Conservation (phyloP, 2,329 filamentous ascomycete genomes). For the Microsporum audouinii region DNA sequence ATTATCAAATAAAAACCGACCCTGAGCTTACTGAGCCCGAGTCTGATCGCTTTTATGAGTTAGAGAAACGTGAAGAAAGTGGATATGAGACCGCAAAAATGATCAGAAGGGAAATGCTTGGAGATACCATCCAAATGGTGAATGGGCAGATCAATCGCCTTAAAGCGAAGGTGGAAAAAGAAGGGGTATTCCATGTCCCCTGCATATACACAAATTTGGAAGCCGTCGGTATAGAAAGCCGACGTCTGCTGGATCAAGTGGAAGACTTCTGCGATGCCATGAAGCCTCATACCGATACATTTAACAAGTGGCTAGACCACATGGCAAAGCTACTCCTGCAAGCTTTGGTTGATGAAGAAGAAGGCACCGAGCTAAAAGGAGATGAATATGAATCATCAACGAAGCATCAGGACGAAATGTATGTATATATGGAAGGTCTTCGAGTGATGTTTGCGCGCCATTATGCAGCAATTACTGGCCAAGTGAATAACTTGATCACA, state of each 20-base stretch:
- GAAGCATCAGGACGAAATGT: slow-evolving; percentile 75
- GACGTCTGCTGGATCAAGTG: slow-evolving; percentile 53
- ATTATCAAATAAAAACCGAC: slow-evolving; percentile 71
- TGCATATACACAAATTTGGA: slow-evolving; percentile 44
- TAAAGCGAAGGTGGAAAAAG: slow-evolving; percentile 40
- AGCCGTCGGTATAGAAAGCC: slow-evolving; percentile 60
- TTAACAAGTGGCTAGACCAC: slow-evolving; percentile 63
- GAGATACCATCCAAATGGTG: slow-evolving; percentile 46
- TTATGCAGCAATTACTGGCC: slow-evolving; percentile 62
- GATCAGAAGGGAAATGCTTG: slow-evolving; percentile 67
- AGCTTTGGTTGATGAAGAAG: slow-evolving; percentile 73
- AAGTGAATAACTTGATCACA: slow-evolving; percentile 61
- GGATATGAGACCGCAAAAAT: slow-evolving; percentile 68
- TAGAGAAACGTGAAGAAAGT: slow-evolving; percentile 60
- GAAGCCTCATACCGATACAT: slow-evolving; percentile 58
- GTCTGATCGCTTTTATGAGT: slow-evolving; percentile 52
- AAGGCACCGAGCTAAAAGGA: slow-evolving; percentile 62
- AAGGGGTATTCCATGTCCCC: slow-evolving; percentile 52
- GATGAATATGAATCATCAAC: slow-evolving; percentile 85
- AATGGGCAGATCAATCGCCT: slow-evolving; percentile 54
- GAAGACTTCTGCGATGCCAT: slow-evolving; percentile 54
- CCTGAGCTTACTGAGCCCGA: slow-evolving; percentile 51
- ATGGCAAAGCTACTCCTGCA: slow-evolving; percentile 61
- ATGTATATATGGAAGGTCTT: slow-evolving; percentile 71
- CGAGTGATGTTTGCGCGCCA: slow-evolving; percentile 68